A percentile compares a stretch with the other conserved stretches of the same genome.
These are phyloP conservation scores for Sporothrix variecibatus DNA, from an alignment of 2,329 filamentous ascomycete genomes.

Conservation along the genomic window DNA sequence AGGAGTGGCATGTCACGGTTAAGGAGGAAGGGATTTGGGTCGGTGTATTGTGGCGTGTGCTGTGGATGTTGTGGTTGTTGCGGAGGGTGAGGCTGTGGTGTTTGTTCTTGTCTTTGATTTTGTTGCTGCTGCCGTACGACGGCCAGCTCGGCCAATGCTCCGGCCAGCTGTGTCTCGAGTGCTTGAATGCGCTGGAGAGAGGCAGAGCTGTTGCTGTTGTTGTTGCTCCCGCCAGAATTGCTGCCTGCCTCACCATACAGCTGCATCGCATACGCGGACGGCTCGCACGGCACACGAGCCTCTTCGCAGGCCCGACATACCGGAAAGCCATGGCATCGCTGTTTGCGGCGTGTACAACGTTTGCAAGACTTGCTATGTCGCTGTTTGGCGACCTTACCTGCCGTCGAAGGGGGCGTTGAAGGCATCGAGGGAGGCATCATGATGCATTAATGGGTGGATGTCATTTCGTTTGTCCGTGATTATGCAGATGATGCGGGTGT, in stretches of 20 bases:
- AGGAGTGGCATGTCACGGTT: background rate
- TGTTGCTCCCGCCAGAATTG: background rate
- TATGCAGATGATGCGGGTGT: background rate
- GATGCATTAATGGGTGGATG: background rate
- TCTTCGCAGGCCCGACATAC: conserved; percentile 26
- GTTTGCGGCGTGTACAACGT: conserved; percentile 26
- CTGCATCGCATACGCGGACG: conserved; percentile 25
- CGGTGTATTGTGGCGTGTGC: background rate
- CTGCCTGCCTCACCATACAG: conserved; percentile 22
- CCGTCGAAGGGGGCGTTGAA: background rate
- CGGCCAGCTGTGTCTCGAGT: conserved; percentile 24
- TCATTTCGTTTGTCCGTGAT: background rate
- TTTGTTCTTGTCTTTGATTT: background rate
- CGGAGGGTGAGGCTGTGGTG: background rate
- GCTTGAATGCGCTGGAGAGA: conserved; percentile 17
- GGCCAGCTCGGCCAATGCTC: conserved; percentile 17
- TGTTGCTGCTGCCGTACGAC: background rate
- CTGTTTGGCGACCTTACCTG: background rate
- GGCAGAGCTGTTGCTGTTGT: background rate
- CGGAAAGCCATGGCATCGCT: conserved; percentile 28
- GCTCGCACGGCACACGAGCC: conserved; percentile 24
- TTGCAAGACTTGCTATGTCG: conserved; percentile 27
- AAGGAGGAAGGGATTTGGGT: background rate
- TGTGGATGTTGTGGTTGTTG: background rate
- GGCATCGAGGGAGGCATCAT: background rate